These are phyloP conservation scores for Haplosporangium sp. DNA, from an alignment of 371 early-diverging fungal genomes.

Conservation along the genomic window DNA sequence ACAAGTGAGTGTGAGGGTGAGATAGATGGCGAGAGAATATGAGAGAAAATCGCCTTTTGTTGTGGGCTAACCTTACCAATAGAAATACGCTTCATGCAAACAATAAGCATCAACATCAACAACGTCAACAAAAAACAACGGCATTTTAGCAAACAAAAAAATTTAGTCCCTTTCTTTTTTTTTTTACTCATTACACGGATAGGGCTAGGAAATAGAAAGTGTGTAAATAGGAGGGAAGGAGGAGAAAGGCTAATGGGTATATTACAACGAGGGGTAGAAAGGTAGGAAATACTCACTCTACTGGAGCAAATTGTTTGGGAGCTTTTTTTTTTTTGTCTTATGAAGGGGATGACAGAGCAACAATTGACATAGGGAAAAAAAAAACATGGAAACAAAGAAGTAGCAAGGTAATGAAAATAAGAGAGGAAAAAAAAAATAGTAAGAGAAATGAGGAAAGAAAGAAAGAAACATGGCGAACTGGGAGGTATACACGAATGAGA, in stretches of 20 bases:
- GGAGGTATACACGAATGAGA: constrained; percentile 9
- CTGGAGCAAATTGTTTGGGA: too few species aligned
- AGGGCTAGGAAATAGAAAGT: not conserved
- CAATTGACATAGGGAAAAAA: not conserved
- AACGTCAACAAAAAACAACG: too few species aligned
- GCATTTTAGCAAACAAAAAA: too few species aligned
- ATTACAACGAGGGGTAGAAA: constrained; percentile 1
- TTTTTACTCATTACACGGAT: constrained; percentile 1
- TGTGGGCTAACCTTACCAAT: too few species aligned
- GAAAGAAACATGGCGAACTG: not conserved
- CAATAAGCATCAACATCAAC: too few species aligned
- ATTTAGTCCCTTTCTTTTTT: too few species aligned
- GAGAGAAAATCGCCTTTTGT: too few species aligned
- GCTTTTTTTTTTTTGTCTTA: too few species aligned
- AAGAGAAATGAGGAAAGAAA: not conserved
- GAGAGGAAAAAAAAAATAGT: not conserved
- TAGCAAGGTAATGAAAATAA: not conserved
- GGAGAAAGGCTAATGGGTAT: not conserved
- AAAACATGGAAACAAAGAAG: not conserved
- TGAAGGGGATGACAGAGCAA: not conserved
- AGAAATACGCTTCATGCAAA: too few species aligned
- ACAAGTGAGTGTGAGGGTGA: constrained; percentile 5
- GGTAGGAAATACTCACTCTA: too few species aligned
- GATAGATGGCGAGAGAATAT: too few species aligned
- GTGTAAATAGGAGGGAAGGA: not conserved